Evolutionary conservation across 1,139 yeast genomes (phyloP), one percentile per base, ranked within the genome.

Genomic region (Taphrina betulina): DNA sequence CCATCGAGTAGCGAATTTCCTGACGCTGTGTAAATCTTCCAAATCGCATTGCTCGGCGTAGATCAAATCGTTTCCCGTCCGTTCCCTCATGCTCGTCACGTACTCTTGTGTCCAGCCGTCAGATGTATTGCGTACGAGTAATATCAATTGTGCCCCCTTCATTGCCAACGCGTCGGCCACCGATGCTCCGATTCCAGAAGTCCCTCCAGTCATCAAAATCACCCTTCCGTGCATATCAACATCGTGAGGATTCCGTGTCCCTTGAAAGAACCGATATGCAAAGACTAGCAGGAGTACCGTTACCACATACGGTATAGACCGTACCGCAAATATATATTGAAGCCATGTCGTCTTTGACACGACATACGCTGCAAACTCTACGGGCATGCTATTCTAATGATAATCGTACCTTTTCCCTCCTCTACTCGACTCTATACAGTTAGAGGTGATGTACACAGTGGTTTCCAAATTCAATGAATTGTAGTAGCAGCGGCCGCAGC

Each of bases 1-100:
- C 97, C 97, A 92, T 61, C 77, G 82, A 1, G 98, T 90, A 28
- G 96, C 96, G 73, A 92, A 92, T 67, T 82, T 81, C 63, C 98
- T 76, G n/a, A 92, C 77, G 4, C 90, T 81, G 67, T 83, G 75
- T 60, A 92, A 73, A 57, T 87, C 82, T 23, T 80, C 75, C 60
- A 92, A 74, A 68, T 94, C 95, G 69, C 95, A 88, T 63, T 82
- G 79, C 66, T 92, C 98, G 10, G 94, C 94, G 68, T 87, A 90
- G 36, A 92, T 80, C 75, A 90, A 69, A 57, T 78, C 77, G 70
- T 90, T 92, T 48, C 76, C 75, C 26, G 92, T 82, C 26, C 69
- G 71, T 17, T 80, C 83, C 59, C 98, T 75, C 59, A 92, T 70
- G 65, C 86, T 95, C 41, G 85, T 82, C 43, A 90, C 75, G 69